phyloP scores from a whole-genome alignment of 768 basidiomycete genomes.

The Neoboletus subvelutipes region DNA sequence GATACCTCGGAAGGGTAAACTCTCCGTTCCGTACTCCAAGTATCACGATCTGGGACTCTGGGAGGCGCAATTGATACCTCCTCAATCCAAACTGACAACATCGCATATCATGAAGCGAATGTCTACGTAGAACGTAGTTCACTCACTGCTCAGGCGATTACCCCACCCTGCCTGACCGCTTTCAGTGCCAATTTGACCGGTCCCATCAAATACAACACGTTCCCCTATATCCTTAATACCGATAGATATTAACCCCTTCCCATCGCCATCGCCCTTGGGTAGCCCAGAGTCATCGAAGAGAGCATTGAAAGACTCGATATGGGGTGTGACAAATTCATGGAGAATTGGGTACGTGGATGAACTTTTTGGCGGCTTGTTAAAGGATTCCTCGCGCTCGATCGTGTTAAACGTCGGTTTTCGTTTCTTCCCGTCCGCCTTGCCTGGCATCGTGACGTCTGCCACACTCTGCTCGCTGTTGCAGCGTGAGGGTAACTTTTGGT shows the following conservation, averaged over 20 bases:
- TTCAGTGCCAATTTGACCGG: slow-evolving; percentile 50
- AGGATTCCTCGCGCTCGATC: slow-evolving; percentile 71
- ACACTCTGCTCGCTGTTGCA: neutral
- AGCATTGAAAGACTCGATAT: slow-evolving; percentile 95
- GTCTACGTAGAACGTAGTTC: slow-evolving; percentile 4
- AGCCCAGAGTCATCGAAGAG: slow-evolving; percentile 92
- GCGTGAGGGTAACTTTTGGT: slow-evolving; percentile 9
- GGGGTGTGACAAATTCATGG: slow-evolving; percentile 91
- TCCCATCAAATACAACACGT: slow-evolving; percentile 91
- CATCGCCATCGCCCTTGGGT: slow-evolving; percentile 70
- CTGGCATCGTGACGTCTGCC: slow-evolving; percentile 44
- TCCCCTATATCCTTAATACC: slow-evolving; percentile 83
- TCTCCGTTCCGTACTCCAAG: slow-evolving; percentile 66
- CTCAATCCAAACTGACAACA: slow-evolving; percentile 83
- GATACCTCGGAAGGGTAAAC: slow-evolving; percentile 88
- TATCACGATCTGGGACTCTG: slow-evolving; percentile 83
- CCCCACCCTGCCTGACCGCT: slow-evolving; percentile 64
- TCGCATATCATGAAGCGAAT: slow-evolving; percentile 4
- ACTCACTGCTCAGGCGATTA: slow-evolving; percentile 82
- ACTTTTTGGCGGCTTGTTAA: slow-evolving; percentile 69
- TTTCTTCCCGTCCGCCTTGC: slow-evolving; percentile 39
- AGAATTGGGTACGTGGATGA: slow-evolving; percentile 75
- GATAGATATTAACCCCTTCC: slow-evolving; percentile 73
- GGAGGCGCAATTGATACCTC: slow-evolving; percentile 81
- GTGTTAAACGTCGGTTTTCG: slow-evolving; percentile 73